These are phyloP conservation scores for Actinomortierella wolfii DNA, from an alignment of 371 early-diverging fungal species.

Conservation along the genomic window DNA sequence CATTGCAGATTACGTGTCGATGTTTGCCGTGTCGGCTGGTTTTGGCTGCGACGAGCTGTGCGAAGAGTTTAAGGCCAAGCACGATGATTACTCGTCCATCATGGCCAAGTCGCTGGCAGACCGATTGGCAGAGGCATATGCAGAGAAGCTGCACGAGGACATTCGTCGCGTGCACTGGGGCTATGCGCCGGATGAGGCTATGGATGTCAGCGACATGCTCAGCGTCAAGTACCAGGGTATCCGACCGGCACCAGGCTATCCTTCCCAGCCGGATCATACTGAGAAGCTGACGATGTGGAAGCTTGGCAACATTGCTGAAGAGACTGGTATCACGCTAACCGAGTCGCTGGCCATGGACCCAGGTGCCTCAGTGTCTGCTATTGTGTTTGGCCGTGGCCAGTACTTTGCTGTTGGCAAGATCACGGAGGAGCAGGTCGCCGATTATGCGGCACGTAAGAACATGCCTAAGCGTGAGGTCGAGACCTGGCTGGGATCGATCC, in stretches of 20 bases:
- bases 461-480: conserved; percentile 75
- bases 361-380: conserved; percentile 79
- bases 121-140: conserved; percentile 90
- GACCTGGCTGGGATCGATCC: conserved; percentile 85
- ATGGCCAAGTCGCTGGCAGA: conserved; percentile 95
- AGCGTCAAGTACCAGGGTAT: conserved; percentile 92
- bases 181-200: conserved; percentile 76
- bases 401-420: conserved; percentile 96
- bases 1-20: conserved; percentile 84
- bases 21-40: conserved; percentile 89
- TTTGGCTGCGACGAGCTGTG: conserved; percentile 88
- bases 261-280: conserved; percentile 88
- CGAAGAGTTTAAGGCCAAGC: conserved; percentile 69
- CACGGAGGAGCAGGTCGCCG: conserved; percentile 81
- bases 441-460: conserved; percentile 80
- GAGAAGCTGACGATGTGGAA: conserved; percentile 93
- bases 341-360: conserved; percentile 93
- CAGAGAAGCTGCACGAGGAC: conserved; percentile 86
- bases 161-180: conserved; percentile 89
- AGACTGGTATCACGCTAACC: conserved; percentile 84
- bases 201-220: conserved; percentile 79
- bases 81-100: conserved; percentile 88
- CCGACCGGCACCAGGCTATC: conserved; percentile 92
- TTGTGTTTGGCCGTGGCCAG: conserved; percentile 49
- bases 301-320: conserved; percentile 71